phyloP scores from a whole-genome alignment of 163 green algal species.

The Prototheca wickerhamii region DNA sequence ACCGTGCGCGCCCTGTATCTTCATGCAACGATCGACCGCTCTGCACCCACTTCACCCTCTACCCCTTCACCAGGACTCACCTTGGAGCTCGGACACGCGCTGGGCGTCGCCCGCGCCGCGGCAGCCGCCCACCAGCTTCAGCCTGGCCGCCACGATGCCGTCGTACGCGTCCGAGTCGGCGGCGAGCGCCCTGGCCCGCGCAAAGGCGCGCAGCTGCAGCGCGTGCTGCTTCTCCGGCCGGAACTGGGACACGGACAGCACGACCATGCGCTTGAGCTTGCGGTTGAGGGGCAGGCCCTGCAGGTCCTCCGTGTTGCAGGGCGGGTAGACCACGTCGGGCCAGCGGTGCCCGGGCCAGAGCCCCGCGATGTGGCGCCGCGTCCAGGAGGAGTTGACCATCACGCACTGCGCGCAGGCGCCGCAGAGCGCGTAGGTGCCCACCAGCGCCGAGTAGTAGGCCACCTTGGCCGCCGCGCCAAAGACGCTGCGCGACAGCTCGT shows the following conservation, averaged over 20 bases:
- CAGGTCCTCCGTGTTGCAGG: slow-evolving; percentile 72
- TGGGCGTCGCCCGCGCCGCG: slow-evolving; percentile 55
- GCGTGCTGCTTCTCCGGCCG: slow-evolving; percentile 92
- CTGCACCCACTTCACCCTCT: background rate
- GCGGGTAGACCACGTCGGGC: slow-evolving; percentile 75
- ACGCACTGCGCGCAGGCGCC: slow-evolving; percentile 31
- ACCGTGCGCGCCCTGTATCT: no score
- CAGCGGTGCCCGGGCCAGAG: slow-evolving; percentile 59
- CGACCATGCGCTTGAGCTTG: slow-evolving; percentile 56
- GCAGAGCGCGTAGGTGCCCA: slow-evolving; percentile 59
- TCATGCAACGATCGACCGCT: background rate
- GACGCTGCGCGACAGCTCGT: slow-evolving; percentile 39
- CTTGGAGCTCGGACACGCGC: slow-evolving; percentile 51
- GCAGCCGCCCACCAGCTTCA: slow-evolving; percentile 81
- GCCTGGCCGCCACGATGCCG: slow-evolving; percentile 44
- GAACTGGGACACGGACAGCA: slow-evolving; percentile 93
- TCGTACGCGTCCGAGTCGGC: background rate
- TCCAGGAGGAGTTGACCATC: slow-evolving; percentile 94
- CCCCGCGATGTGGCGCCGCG: slow-evolving; percentile 61
- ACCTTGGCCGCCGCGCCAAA: slow-evolving; percentile 62
- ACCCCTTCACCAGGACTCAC: background rate
- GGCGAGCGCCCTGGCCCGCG: slow-evolving; percentile 18
- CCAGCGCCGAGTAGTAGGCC: slow-evolving; percentile 79
- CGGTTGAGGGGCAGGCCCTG: slow-evolving; percentile 67
- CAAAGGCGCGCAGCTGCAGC: slow-evolving; percentile 73